Evolutionary conservation across 331 rosid species (phyloP).

Genomic region (Malus hybrid): DNA sequence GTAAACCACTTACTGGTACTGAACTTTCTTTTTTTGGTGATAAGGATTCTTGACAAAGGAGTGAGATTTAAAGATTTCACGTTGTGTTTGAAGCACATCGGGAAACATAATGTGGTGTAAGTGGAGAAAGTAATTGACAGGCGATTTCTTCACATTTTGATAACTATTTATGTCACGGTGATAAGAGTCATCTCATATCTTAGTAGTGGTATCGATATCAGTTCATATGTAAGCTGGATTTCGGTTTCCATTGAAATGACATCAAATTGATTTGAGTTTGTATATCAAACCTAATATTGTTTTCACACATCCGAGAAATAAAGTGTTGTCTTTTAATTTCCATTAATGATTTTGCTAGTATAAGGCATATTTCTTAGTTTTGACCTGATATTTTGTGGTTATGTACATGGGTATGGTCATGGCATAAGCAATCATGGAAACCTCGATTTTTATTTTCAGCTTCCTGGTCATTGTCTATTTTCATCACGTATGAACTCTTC

Average conservation of each 20-base stretch:
- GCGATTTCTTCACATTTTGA: neutral
- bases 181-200: neutral
- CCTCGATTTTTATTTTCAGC: neutral
- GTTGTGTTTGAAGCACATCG: neutral
- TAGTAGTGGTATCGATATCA: neutral
- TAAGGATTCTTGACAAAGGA: neutral
- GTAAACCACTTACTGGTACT: conserved; percentile 22
- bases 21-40: neutral
- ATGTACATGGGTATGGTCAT: neutral
- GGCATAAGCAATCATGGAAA: neutral
- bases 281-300: neutral
- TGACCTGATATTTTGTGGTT: neutral
- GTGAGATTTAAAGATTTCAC: neutral
- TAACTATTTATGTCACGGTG: neutral
- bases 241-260: neutral
- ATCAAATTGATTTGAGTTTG: neutral
- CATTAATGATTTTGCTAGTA: neutral
- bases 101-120: no score
- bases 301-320: neutral
- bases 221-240: neutral
- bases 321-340: neutral
- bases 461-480: neutral
- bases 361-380: neutral
- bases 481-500: neutral
- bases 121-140: neutral